Evolutionary conservation across 768 basidiomycete genomes (phyloP), one percentile per base, ranked within the genome.

Genomic region (Megacollybia marginata): DNA sequence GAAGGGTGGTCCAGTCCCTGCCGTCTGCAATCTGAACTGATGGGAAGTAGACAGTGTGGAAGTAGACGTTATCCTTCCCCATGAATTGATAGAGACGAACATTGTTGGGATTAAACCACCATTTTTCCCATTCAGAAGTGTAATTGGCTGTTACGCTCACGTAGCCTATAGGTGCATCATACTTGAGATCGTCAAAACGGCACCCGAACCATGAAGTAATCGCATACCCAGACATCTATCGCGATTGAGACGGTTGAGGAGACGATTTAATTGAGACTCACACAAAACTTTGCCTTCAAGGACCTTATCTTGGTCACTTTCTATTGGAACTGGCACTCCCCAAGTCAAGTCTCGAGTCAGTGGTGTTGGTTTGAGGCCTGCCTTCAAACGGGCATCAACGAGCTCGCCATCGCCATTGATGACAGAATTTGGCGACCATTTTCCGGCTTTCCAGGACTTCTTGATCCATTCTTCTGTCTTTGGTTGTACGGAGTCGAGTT

Each of bases 31-130:
- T 69, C 59, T 91, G 80, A 50, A 92, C 83, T 4, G 91, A 85
- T 28, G 96, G 95, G 73, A 84, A 99, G 59, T 92, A 92, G 36
- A 99, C 82, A 0, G 92, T 92, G 66, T 99, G 96, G 80, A 99
- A 99, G 67, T 95, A 97, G 46, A 94, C 92, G 54, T 93, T 97
- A 64, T 98, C 95, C 71, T 99, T 99, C 62, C 96, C 96, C 96
- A 99, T 99, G 75, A 99, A 99, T 66, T 99, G 95, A 70, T 92
- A 96, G 46, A 98, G 72, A 57, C 80, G 75, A 51, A 99, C 93
- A 58, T 97, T 75, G 56, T 90, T 74, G 1, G 86, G 88, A 61
- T 94, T 87, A 61, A 88, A 82, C 96, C 96, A 99, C 96, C 96
- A 99, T 64, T 82, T 76, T 65, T 85, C 82, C 96, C 96, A 99